Evolutionary conservation across 345 rosid species (phyloP).

Genomic region (Garcia nutans): DNA sequence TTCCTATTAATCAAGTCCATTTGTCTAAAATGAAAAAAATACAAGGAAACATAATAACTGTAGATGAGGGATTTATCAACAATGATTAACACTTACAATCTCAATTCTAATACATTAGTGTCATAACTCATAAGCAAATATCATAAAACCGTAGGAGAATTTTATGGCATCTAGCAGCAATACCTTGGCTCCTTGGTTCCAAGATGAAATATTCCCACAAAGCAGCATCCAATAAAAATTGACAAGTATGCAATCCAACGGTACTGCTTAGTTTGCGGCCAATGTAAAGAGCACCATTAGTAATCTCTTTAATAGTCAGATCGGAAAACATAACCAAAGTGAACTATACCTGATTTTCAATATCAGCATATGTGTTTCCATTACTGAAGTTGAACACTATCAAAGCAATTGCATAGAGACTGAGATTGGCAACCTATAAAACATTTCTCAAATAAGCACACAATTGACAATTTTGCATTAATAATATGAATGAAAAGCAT

Average conservation of each 20-base stretch:
- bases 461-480: background rate
- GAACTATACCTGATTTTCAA: constrained; percentile 68
- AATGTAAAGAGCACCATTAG: constrained; percentile 17
- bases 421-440: constrained; percentile 81
- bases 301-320: constrained; percentile 6
- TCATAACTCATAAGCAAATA: background rate
- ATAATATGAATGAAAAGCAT: background rate
- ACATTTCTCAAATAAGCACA: constrained; percentile 15
- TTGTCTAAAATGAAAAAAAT: background rate
- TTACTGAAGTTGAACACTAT: constrained; percentile 53
- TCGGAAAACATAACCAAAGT: background rate
- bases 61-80: no score
- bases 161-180: constrained; percentile 18
- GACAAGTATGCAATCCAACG: constrained; percentile 90
- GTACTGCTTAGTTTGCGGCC: constrained; percentile 49
- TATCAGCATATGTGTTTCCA: constrained; percentile 52
- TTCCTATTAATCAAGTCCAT: background rate
- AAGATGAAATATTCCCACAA: constrained; percentile 69
- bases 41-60: no score
- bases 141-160: constrained; percentile 2
- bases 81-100: background rate
- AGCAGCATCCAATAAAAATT: constrained; percentile 74
- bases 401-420: constrained; percentile 77
- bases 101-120: background rate
- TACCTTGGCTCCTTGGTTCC: constrained; percentile 94